Conservation (phyloP, 2,329 filamentous ascomycete genomes). For the Calonectria pteridis region DNA sequence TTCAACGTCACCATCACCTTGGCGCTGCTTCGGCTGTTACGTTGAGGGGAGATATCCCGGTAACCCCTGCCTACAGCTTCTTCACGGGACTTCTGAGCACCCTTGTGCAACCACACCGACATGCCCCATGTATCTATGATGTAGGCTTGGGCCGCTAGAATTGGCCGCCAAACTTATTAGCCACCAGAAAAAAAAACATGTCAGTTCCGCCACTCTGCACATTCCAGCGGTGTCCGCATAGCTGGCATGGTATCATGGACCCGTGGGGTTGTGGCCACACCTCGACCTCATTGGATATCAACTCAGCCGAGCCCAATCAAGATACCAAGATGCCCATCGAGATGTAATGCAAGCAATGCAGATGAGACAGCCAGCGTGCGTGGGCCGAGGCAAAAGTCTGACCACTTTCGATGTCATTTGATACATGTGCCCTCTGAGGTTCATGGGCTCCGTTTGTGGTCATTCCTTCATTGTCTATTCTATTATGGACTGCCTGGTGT, state of each 20-base stretch:
- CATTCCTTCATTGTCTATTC: constrained; percentile 19
- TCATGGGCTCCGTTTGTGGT: neutral
- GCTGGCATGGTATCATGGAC: neutral
- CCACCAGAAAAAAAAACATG: constrained; percentile 5
- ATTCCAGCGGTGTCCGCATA: neutral
- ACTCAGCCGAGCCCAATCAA: neutral
- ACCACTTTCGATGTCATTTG: neutral
- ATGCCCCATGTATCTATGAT: neutral
- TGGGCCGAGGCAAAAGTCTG: neutral
- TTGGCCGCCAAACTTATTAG: neutral
- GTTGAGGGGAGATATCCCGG: constrained; percentile 6
- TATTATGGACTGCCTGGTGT: constrained; percentile 7
- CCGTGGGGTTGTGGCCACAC: neutral
- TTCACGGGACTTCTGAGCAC: neutral
- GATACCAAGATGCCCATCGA: neutral
- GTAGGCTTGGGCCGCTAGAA: neutral
- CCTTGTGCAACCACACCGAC: constrained; percentile 11
- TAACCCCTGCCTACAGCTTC: constrained; percentile 1
- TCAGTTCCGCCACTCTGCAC: constrained; percentile 3
- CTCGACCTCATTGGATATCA: neutral
- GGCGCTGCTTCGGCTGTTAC: constrained; percentile 6
- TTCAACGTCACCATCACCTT: neutral
- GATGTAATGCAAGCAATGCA: constrained; percentile 3
- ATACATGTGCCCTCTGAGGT: neutral
- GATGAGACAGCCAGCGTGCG: neutral